Evolutionary conservation across 164 flowering plant species (phyloP), one percentile per base, ranked within the genome.

Genomic region (Liquidambar formosana): DNA sequence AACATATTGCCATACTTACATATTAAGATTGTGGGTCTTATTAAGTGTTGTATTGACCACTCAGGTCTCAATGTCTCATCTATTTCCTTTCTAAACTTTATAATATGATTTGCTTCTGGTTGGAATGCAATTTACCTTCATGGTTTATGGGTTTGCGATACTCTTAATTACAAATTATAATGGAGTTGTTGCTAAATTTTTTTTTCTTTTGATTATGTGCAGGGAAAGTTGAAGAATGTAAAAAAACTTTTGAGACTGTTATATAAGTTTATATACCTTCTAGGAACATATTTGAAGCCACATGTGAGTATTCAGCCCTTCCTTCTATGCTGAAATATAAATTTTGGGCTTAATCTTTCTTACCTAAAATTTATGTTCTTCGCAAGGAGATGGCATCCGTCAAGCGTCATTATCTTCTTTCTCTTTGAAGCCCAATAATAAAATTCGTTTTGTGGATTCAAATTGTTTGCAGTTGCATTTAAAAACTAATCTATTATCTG

Each of bases 241-340:
- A 90, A 77, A 75, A 53, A 4, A 88, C 82, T 69, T 88, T 89
- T 62, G 61, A 75, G 74, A 85, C 85, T n/a, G 14, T 67, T 89
- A 25, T 94, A 94, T 74, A 85, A 82, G 58, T 89, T 90, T 75
- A 78, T 88, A 46, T 94, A 92, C 78, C 86, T 89, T 54, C 81
- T 86, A 66, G 93, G 93, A 69, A 94, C 98, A n/a, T 90, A 85
- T 79, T 44, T 90, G 63, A 94, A 94, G 78, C 98, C 96, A 57
- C 84, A 91, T 77, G 96, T 94, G 75, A 85, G 98, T 84, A 63
- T 46, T 54, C 68, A 51, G 12, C 8, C 60, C 47, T 61, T 53
- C 33, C 60, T 9, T 51, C n/a, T 38, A 38, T 47, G 38, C 12
- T 52, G 23, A 48, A 52, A 6, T 54, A n/a, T 60, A 18, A 16